Base-by-base conservation (phyloP, 140 eudicot genomes). In the Senecio squalidus region DNA sequence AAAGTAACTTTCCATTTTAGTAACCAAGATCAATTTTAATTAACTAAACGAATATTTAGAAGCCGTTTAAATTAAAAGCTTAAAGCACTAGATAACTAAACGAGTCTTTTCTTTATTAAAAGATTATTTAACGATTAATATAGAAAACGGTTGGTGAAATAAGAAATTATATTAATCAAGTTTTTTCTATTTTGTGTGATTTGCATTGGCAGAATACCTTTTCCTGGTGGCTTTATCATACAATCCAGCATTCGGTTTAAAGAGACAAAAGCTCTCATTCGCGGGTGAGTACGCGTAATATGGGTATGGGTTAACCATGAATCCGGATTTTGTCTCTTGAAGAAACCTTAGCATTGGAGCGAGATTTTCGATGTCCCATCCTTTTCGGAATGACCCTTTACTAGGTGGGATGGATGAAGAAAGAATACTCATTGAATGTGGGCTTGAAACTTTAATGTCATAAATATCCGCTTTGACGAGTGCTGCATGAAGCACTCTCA, bases 281-380 rank as follows among this genome's bases (percentile, higher is more conserved):
- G 29, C 71, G 10, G 91, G 84, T n/a, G 71, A 55, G 59, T 69
- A 84, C 0, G 76, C 92, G 39, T 83, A 91, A 56, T 83, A 91
- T 4, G 98, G 84, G 62, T 91, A 91, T 27, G 98, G 98, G 67
- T 86, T 91, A 10, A 87, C 96, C 88, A 87, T 78, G 74, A 91
- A 91, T 4, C 83, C 84, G 0, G 96, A 55, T 17, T 77, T 73
- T 29, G 98, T 83, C 40, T 75, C 67, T 5, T 79, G 84, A 29
- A 53, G 77, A 45, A 86, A 91, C 41, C 66, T 70, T 11, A 91
- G 84, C 66, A 87, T 77, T 28, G 95, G 98, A 7, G 76, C 75
- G 10, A 91, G 76, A 8, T 67, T 78, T 4, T 82, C 96, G 9
- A 43, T 67, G 33, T 84, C 98, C 98, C 98, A 91, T 1, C 96